Percentiles rank a stretch among this genome's conserved stretches.
Evolutionary conservation across 1,284 basidiomycete genomes (phyloP).

Genomic region (Trametes polyzona): DNA sequence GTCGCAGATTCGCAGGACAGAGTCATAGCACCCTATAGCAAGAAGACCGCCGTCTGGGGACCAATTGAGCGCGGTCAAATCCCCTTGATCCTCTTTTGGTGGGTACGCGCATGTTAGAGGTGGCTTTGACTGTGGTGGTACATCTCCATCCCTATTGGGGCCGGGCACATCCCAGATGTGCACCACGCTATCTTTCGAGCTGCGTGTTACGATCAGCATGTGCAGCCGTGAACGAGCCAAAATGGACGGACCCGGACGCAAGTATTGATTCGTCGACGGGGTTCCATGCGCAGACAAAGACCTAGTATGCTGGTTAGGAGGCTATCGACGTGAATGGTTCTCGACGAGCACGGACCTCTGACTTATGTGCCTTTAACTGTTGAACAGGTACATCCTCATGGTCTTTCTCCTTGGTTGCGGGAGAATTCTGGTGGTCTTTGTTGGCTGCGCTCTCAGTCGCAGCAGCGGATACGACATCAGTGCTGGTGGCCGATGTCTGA

Average conservation of each 20-base stretch:
- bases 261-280: constrained; percentile 63
- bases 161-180: constrained; percentile 75
- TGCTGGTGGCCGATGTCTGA: background rate
- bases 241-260: constrained; percentile 67
- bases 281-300: constrained; percentile 84
- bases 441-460: background rate
- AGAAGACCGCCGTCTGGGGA: constrained; percentile 70
- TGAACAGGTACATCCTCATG: constrained; percentile 42
- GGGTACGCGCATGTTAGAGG: constrained; percentile 56
- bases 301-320: no score
- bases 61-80: constrained; percentile 79
- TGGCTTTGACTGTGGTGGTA: constrained; percentile 31
- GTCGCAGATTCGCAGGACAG: constrained; percentile 66
- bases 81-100: constrained; percentile 50
- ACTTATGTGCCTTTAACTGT: constrained; percentile 59
- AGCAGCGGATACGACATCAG: background rate
- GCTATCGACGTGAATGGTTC: no score
- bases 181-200: constrained; percentile 77
- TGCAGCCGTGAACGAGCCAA: background rate
- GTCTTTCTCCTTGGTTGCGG: constrained; percentile 1
- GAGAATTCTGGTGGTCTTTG: background rate
- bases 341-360: constrained; percentile 52
- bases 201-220: constrained; percentile 33
- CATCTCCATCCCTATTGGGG: constrained; percentile 26
- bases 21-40: constrained; percentile 77